Conservation (phyloP, 495 filamentous ascomycete genomes). For the Thermochaetoides thermophila region DNA sequence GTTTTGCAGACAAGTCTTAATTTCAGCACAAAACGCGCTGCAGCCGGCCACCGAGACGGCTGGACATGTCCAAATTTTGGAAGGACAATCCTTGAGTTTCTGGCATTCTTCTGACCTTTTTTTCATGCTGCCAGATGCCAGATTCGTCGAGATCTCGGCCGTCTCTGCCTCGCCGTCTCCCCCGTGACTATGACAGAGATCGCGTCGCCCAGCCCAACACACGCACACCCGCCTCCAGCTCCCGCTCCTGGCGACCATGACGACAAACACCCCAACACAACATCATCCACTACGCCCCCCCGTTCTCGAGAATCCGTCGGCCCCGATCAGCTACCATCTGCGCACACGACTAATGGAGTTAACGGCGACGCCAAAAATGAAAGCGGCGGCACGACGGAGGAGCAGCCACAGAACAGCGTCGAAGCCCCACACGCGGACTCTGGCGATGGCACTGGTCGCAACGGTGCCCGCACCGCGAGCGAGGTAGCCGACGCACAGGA, state of each 20-base stretch:
- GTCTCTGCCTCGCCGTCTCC: constrained; percentile 22
- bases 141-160: constrained; percentile 52
- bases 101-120: constrained; percentile 49
- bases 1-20: constrained; percentile 27
- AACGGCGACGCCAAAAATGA: neutral
- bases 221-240: constrained; percentile 16
- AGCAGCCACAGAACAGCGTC: neutral
- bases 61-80: constrained; percentile 49
- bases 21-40: constrained; percentile 26
- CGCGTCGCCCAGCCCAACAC: constrained; percentile 35
- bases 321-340: neutral
- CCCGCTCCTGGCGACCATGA: constrained; percentile 14
- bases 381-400: constrained; percentile 1
- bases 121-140: constrained; percentile 44
- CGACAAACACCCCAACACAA: constrained; percentile 1
- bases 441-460: no score
- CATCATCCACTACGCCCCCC: constrained; percentile 3
- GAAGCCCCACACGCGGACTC: constrained; percentile 9
- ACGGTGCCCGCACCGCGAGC: constrained; percentile 7
- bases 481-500: constrained; percentile 15
- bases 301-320: constrained; percentile 2
- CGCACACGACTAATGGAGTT: constrained; percentile 1
- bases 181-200: constrained; percentile 34
- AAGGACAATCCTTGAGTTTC: constrained; percentile 33
- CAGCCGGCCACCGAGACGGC: constrained; percentile 23